A percentile compares a stretch with the other conserved stretches of the same genome.
These are phyloP conservation scores for Chaetomiaceae sp. DNA, from an alignment of 2,329 filamentous ascomycete genomes.

Conservation along the genomic window DNA sequence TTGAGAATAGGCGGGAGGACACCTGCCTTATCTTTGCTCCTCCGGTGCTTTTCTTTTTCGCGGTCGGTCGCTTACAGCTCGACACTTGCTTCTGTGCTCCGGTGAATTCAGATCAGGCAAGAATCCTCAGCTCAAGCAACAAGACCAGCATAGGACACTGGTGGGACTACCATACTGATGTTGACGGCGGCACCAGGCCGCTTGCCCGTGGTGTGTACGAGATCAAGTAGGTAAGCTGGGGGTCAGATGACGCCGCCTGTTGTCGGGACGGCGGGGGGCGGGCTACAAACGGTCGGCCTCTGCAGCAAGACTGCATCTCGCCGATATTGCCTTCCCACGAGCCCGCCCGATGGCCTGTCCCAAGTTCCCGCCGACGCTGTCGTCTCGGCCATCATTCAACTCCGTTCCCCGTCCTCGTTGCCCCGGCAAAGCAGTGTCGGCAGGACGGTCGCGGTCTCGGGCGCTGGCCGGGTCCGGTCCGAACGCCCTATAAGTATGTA, in stretches of 20 bases:
- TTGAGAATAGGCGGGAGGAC: too few species aligned
- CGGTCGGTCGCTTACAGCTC: too few species aligned
- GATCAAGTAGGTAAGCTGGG: background rate
- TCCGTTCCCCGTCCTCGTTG: too few species aligned
- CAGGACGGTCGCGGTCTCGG: background rate
- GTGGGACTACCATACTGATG: background rate
- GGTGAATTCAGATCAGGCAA: too few species aligned
- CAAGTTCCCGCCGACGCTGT: too few species aligned
- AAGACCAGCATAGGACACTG: background rate
- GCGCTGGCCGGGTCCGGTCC: background rate
- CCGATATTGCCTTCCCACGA: background rate
- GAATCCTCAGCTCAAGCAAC: too few species aligned
- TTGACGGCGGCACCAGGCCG: background rate
- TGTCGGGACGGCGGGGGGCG: background rate
- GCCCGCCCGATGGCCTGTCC: too few species aligned
- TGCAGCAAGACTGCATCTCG: background rate
- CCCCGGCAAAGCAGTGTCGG: too few species aligned
- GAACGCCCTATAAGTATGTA: constrained; percentile 1
- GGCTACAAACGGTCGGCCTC: background rate
- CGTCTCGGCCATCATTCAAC: too few species aligned
- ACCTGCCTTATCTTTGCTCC: too few species aligned
- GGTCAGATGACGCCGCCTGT: background rate
- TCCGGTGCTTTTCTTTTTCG: too few species aligned
- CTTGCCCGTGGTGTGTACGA: background rate
- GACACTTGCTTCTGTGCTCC: too few species aligned